phyloP scores from a whole-genome alignment of 768 basidiomycete species.

The Solioccasus polychromus region DNA sequence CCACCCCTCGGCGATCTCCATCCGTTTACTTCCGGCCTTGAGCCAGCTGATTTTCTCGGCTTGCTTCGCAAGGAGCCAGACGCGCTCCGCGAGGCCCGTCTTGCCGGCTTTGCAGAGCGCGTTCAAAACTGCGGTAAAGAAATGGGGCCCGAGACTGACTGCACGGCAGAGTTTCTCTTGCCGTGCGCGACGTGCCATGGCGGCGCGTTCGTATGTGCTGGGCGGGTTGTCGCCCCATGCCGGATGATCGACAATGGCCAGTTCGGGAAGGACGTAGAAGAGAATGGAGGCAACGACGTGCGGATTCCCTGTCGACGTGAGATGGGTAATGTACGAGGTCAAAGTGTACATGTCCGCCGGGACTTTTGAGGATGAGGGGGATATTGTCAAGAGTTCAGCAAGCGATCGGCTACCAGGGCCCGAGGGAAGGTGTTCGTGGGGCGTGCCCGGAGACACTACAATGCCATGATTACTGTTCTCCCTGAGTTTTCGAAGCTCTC shows the following conservation, averaged over 20 bases:
- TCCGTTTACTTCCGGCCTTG: conserved; percentile 15
- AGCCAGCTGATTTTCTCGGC: conserved; percentile 58
- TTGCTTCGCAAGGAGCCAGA: conserved; percentile 60
- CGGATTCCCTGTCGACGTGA: conserved; percentile 49
- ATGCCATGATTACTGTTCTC: conserved; percentile 26
- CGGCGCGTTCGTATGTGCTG: conserved; percentile 22
- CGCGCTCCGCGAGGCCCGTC: conserved; percentile 54
- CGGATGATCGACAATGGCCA: conserved; percentile 39
- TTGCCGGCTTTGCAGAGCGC: conserved; percentile 56
- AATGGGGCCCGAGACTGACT: conserved; percentile 52
- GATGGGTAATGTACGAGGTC: conserved; percentile 49
- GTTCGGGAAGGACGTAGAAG: conserved; percentile 56
- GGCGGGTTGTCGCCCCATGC: conserved; percentile 33
- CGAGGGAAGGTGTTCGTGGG: neutral
- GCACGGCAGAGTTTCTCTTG: conserved; percentile 40
- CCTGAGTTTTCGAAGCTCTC: conserved; percentile 28
- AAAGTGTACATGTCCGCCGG: conserved; percentile 46
- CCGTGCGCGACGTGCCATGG: conserved; percentile 23
- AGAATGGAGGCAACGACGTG: conserved; percentile 45
- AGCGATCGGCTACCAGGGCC: conserved; percentile 3
- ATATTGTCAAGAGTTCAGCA: conserved; percentile 11
- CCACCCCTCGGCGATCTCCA: conserved; percentile 48
- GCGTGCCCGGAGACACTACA: conserved; percentile 9
- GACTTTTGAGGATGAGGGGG: conserved; percentile 15
- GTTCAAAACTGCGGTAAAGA: conserved; percentile 58